Percentiles rank a stretch among this genome's conserved stretches.
phyloP scores from a whole-genome alignment of 2,329 filamentous ascomycete genomes.

The Scopulariopsis brevicaulis region DNA sequence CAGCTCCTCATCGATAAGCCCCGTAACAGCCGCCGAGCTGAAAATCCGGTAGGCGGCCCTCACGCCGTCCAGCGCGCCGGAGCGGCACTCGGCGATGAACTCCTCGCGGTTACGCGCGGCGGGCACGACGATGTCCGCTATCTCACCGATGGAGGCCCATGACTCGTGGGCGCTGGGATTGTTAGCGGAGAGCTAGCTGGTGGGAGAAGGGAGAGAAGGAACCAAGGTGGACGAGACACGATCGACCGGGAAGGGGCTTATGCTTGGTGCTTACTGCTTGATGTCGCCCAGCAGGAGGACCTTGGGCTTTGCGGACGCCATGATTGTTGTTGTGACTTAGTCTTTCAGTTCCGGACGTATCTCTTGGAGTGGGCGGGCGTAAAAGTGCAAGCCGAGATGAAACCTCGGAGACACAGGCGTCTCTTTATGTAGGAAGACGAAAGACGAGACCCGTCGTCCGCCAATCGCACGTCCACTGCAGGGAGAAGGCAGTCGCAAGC shows the following conservation, averaged over 20 bases:
- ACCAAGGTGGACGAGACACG: neutral
- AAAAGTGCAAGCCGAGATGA: neutral
- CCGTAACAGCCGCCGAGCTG: slow-evolving; percentile 50
- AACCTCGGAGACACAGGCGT: too few relatives aligned
- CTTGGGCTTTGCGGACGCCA: slow-evolving; percentile 15
- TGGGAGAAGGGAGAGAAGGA: neutral
- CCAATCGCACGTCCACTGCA: too few relatives aligned
- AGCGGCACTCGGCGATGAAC: slow-evolving; percentile 58
- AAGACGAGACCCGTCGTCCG: too few relatives aligned
- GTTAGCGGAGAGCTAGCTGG: neutral
- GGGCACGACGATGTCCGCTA: slow-evolving; percentile 56
- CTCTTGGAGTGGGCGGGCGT: neutral
- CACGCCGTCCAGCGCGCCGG: slow-evolving; percentile 55
- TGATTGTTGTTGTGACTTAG: neutral
- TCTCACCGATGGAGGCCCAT: slow-evolving; percentile 48
- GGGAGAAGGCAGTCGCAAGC: too few relatives aligned
- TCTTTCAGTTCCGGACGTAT: neutral
- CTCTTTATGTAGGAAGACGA: too few relatives aligned
- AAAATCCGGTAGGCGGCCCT: slow-evolving; percentile 63
- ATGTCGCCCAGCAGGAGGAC: slow-evolving; percentile 27
- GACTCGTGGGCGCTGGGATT: slow-evolving; percentile 46
- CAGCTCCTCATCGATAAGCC: slow-evolving; percentile 60
- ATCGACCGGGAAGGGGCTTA: neutral
- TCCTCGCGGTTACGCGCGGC: slow-evolving; percentile 48
- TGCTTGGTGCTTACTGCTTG: slow-evolving; percentile 19